Evolutionary conservation across 352 stramenopile genomes (phyloP), one percentile per base, ranked within the genome.

Genomic region (Globisporangium cystogenes): DNA sequence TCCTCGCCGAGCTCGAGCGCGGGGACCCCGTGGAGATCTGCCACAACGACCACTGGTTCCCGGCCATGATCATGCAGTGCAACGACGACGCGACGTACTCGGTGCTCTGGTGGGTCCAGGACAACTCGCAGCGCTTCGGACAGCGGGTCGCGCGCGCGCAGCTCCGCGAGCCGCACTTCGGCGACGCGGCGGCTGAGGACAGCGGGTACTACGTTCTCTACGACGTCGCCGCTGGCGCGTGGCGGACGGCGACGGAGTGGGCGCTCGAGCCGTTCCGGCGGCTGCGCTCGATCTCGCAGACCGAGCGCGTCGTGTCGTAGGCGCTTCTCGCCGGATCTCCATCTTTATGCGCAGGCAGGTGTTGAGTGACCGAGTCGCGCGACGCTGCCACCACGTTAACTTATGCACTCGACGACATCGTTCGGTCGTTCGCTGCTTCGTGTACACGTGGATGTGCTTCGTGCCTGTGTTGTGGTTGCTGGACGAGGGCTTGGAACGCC

Each of bases 61-160:
- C 68, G 0, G 81, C 78, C 16, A 80, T 87, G 45, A 60, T 89
- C 37, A 63, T 89, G 44, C 69, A 87, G 35, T 67, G 65, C 47
- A 87, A 88, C 45, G 60, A 65, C 43, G 70, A 77, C 50, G 51
- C 47, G 6, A 81, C 68, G 16, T 92, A 92, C 65, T 85, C 82
- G 42, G 74, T 92, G 31, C 45, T 90, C 12, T 92, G 82, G 82
- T 92, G 82, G 78, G 77, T 86, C 59, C 70, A 84, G 29, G 75
- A 88, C 64, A 86, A 87, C 57, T 90, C 78, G 14, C 82, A 92
- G 62, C 74, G 82, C 16, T 87, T 83, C 55, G 66, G 72, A 7
- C 76, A 86, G 53, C 64, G 65, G 15, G 78, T 80, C 50, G 60
- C 68, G n/a, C 65, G 55, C 24, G 55, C 74, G 21, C 59, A 83